These are phyloP conservation scores for Kandelia obovata DNA, from an alignment of 345 rosid genomes.

Conservation along the genomic window DNA sequence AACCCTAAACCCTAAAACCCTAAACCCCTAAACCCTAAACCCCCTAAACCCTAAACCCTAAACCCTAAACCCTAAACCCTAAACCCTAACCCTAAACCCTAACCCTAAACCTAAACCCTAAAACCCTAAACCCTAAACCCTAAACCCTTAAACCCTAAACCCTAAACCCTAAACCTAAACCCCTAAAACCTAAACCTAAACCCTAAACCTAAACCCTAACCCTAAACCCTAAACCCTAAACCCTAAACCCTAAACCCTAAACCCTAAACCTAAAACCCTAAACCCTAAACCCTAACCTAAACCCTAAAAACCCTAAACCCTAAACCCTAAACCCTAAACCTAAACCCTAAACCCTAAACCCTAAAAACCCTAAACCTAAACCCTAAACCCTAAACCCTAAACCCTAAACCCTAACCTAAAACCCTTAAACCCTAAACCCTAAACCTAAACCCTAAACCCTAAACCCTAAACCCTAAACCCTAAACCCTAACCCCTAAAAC, in stretches of 20 bases:
- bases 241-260: slow-evolving; percentile 15
- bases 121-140: slow-evolving; percentile 11
- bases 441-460: too few relatives aligned
- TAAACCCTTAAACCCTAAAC: slow-evolving; percentile 11
- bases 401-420: too few relatives aligned
- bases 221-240: slow-evolving; percentile 13
- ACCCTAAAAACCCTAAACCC: slow-evolving; percentile 12
- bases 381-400: too few relatives aligned
- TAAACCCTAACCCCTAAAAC: too few relatives aligned
- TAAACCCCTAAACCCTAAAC: slow-evolving; percentile 10
- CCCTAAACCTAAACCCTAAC: slow-evolving; percentile 7
- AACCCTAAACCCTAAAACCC: slow-evolving; percentile 15
- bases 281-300: slow-evolving; percentile 17
- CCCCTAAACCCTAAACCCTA: slow-evolving; percentile 15
- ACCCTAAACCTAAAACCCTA: slow-evolving; percentile 17
- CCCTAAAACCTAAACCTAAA: slow-evolving; percentile 4
- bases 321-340: slow-evolving; percentile 7
- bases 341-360: slow-evolving; percentile 1
- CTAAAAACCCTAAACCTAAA: too few relatives aligned
- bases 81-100: slow-evolving; percentile 12
- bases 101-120: not conserved
- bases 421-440: too few relatives aligned
- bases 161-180: not conserved
- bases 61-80: slow-evolving; percentile 17
- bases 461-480: too few relatives aligned